These are phyloP conservation scores for Oidiodendron maius DNA, from an alignment of 495 filamentous ascomycete species.

Conservation along the genomic window DNA sequence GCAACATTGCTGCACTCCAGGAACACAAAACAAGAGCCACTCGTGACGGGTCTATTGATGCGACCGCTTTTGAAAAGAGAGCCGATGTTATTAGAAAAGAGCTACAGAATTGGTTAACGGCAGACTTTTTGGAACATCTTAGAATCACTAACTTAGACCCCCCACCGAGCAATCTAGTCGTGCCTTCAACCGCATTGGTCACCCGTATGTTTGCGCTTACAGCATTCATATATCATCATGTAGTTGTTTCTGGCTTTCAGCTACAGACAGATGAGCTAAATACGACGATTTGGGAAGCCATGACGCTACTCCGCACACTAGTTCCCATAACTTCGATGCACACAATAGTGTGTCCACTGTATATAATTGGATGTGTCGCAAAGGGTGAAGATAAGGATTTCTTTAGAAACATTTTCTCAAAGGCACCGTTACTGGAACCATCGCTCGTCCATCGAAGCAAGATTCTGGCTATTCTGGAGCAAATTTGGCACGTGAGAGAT, in stretches of 20 bases:
- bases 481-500: conserved; percentile 12
- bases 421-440: conserved; percentile 9
- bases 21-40: conserved; percentile 4
- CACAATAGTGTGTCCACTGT: conserved; percentile 10
- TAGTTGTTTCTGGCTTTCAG: conserved; percentile 11
- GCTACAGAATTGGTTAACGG: conserved; percentile 1
- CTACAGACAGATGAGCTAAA: background rate
- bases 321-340: conserved; percentile 5
- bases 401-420: conserved; percentile 12
- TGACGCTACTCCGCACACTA: conserved; percentile 7
- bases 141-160: background rate
- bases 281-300: background rate
- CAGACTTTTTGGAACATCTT: background rate
- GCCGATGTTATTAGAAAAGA: conserved; percentile 3
- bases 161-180: background rate
- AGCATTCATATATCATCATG: conserved; percentile 14
- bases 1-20: conserved; percentile 10
- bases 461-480: conserved; percentile 11
- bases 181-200: background rate
- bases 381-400: conserved; percentile 7
- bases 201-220: conserved; percentile 10
- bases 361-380: conserved; percentile 12
- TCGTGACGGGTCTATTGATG: conserved; percentile 1
- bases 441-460: conserved; percentile 9
- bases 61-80: background rate